Evolutionary conservation across 106 monocot species (phyloP), one percentile per base, ranked within the genome.

Genomic region (Allium sativum): DNA sequence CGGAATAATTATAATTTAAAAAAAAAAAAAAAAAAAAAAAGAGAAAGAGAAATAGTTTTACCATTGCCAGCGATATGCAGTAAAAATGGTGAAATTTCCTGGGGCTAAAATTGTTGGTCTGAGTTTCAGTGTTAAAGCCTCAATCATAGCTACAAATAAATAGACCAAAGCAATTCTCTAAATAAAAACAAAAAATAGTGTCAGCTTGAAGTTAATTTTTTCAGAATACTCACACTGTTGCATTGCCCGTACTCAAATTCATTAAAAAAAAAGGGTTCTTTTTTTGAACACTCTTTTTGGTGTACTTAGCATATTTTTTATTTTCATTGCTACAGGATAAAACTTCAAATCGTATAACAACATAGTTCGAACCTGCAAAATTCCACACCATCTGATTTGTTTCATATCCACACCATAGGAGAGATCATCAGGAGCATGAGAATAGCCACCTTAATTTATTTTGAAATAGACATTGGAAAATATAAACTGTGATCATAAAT

Each of bases 401-500:
- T 76, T 80, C 80, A 80, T 80, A 68, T 80, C 76, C 18, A 76
- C 75, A 10, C 80, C 80, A 44, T 80, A 80, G 48, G 75, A 72
- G 18, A 80, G 72, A 13, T 64, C 72, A 68, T 76, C 64, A 11
- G 80, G 80, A 21, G 72, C 80, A 68, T 80, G 80, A 10, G 71
- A 80, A 61, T 76, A 80, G 6, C 80, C 75, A 65, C 80, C 80
- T 80, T 44, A 41, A 59, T 18, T 19, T 10, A 45, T 43, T 31
- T 1, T 6, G 65, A 18, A 7, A 20, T 45, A 62, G 15, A 18
- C 31, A 9, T 12, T 17, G 18, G 1, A 19, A 18, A 40, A 12
- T 16, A 17, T 60, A 40, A 40, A 31, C 48, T 50, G 48, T 18
- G 7, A 14, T 20, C 12, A 1, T 13, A 48, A 46, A 10, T 31